Conservation (phyloP, 257 asterid genomes). For the Nicotiana attenuata region DNA sequence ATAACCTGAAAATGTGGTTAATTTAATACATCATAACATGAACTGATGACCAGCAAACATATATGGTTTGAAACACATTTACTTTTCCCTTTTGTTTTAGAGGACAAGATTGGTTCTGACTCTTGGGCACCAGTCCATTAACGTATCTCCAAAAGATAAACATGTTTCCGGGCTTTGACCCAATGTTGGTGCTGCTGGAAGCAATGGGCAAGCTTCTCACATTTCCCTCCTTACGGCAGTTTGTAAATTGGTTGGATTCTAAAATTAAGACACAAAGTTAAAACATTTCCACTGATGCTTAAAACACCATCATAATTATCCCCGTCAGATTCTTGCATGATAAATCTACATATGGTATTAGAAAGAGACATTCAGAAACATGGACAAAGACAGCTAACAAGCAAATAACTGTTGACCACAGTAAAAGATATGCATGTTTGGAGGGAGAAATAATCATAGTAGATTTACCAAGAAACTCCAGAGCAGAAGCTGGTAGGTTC, state of each 20-base stretch:
- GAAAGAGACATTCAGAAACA: neutral
- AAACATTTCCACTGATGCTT: neutral
- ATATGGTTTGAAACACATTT: neutral
- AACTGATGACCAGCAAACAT: neutral
- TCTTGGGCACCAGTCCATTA: neutral
- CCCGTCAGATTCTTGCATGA: neutral
- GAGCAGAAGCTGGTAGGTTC: conserved; percentile 95
- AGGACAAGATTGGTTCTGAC: neutral
- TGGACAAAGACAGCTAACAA: neutral
- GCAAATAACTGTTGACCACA: neutral
- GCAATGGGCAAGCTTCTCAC: neutral
- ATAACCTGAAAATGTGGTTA: neutral
- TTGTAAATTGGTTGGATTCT: neutral
- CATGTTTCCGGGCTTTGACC: neutral
- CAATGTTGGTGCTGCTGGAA: neutral
- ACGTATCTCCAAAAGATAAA: neutral
- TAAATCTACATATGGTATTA: neutral
- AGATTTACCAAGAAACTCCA: conserved; percentile 73
- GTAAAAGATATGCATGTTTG: neutral
- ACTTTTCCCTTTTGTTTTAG: neutral
- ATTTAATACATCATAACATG: neutral
- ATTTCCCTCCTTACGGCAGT: neutral
- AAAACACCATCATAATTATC: neutral
- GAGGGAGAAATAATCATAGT: neutral
- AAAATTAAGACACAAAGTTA: neutral